These are phyloP conservation scores for Aureobasidium sp. DNA, from an alignment of 2,329 filamentous ascomycete species.

Conservation along the genomic window DNA sequence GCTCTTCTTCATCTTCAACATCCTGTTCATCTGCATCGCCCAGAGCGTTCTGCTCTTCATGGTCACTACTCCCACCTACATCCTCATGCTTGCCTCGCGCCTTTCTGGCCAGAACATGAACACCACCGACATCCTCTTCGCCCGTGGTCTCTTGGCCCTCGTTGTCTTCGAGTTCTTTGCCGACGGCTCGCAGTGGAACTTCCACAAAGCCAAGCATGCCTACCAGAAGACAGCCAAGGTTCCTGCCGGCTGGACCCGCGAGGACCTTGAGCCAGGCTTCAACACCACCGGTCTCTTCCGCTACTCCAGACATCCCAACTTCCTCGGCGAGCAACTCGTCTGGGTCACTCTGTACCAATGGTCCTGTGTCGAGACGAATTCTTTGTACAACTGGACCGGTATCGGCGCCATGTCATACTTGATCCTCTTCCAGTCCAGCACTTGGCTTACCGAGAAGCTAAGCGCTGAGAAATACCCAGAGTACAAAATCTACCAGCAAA, in stretches of 20 bases:
- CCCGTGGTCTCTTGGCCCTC: slow-evolving; percentile 48
- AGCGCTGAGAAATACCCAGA: slow-evolving; percentile 79
- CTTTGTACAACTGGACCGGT: slow-evolving; percentile 70
- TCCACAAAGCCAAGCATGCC: slow-evolving; percentile 69
- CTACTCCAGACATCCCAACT: slow-evolving; percentile 89
- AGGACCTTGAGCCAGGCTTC: slow-evolving; percentile 86
- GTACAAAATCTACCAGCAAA: slow-evolving; percentile 74
- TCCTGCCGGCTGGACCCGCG: slow-evolving; percentile 50
- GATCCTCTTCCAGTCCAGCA: slow-evolving; percentile 81
- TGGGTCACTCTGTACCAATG: slow-evolving; percentile 88
- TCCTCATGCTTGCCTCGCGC: slow-evolving; percentile 64
- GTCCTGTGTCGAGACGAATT: slow-evolving; percentile 67
- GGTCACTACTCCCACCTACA: slow-evolving; percentile 75
- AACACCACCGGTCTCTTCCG: slow-evolving; percentile 77
- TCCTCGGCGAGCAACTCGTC: slow-evolving; percentile 81
- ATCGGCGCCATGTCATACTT: slow-evolving; percentile 64
- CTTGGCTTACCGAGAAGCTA: slow-evolving; percentile 77
- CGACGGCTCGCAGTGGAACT: slow-evolving; percentile 92
- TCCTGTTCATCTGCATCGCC: slow-evolving; percentile 77
- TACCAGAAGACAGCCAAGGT: slow-evolving; percentile 70
- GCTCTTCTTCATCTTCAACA: slow-evolving; percentile 77
- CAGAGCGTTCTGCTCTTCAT: slow-evolving; percentile 69
- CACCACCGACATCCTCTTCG: slow-evolving; percentile 52
- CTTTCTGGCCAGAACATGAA: slow-evolving; percentile 47
- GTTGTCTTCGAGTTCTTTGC: slow-evolving; percentile 68